Evolutionary conservation across 805 yeast species (phyloP).

Genomic region (Priceomyces carsonii): DNA sequence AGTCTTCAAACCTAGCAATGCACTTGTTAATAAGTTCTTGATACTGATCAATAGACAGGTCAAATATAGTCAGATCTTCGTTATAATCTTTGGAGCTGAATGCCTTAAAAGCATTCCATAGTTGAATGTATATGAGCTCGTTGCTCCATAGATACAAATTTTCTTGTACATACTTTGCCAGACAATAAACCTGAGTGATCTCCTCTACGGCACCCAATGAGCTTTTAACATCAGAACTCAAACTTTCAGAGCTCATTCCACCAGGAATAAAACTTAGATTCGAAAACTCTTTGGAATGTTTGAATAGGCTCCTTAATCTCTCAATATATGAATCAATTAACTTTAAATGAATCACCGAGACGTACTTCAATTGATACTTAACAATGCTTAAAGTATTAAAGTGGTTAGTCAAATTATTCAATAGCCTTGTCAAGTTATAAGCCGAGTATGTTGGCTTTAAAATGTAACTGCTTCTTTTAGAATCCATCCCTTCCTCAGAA

Average conservation of each 20-base stretch:
- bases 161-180: constrained; percentile 28
- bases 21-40: constrained; percentile 18
- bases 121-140: constrained; percentile 39
- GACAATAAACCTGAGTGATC: constrained; percentile 36
- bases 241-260: constrained; percentile 28
- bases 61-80: constrained; percentile 31
- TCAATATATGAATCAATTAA: constrained; percentile 54
- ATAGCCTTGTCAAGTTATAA: constrained; percentile 52
- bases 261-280: constrained; percentile 38
- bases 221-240: constrained; percentile 20
- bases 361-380: constrained; percentile 54
- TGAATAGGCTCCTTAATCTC: constrained; percentile 40
- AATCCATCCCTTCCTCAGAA: constrained; percentile 14
- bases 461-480: not conserved
- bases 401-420: constrained; percentile 57
- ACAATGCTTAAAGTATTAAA: constrained; percentile 51
- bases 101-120: constrained; percentile 35
- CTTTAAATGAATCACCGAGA: constrained; percentile 58
- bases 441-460: constrained; percentile 63
- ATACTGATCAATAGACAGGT: constrained; percentile 23
- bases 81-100: constrained; percentile 13
- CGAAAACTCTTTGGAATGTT: constrained; percentile 42
- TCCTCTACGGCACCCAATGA: constrained; percentile 23
- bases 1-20: constrained; percentile 24
- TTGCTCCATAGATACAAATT: constrained; percentile 39